Evolutionary conservation across 2,329 filamentous ascomycete genomes (phyloP).

Genomic region (Exophiala oligosperma): DNA sequence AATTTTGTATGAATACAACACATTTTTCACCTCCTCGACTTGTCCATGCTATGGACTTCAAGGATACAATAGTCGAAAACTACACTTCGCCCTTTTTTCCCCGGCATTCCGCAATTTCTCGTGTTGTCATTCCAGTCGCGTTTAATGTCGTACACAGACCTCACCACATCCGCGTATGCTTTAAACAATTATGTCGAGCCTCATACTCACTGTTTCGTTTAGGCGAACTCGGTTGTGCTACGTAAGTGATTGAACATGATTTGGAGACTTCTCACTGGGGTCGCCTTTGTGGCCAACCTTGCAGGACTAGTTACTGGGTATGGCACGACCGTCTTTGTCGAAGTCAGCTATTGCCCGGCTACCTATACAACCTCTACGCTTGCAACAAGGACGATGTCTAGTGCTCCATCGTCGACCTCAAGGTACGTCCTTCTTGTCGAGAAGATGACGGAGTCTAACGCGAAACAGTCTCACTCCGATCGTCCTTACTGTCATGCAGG

Average conservation of each 20-base stretch:
- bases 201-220: not conserved
- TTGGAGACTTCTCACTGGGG: constrained; percentile 2
- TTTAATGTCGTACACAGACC: constrained; percentile 9
- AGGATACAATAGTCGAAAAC: not conserved
- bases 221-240: not conserved
- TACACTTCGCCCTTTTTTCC: not conserved
- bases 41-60: too few species aligned
- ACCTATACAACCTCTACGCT: constrained; percentile 12
- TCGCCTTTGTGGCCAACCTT: constrained; percentile 10
- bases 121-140: constrained; percentile 21
- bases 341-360: constrained; percentile 20
- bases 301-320: constrained; percentile 9
- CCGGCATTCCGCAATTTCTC: constrained; percentile 11
- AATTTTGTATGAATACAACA: too few species aligned
- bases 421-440: constrained; percentile 9
- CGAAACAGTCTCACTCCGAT: constrained; percentile 5
- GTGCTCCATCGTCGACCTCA: constrained; percentile 3
- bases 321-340: constrained; percentile 22
- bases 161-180: not conserved
- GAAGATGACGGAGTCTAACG: constrained; percentile 1
- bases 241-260: constrained; percentile 7
- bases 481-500: constrained; percentile 6
- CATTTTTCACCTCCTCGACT: too few species aligned
- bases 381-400: constrained; percentile 6
- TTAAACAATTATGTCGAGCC: not conserved